Base-by-base conservation (phyloP, 768 basidiomycete genomes). In the Coprinellus aureogranulatus region DNA sequence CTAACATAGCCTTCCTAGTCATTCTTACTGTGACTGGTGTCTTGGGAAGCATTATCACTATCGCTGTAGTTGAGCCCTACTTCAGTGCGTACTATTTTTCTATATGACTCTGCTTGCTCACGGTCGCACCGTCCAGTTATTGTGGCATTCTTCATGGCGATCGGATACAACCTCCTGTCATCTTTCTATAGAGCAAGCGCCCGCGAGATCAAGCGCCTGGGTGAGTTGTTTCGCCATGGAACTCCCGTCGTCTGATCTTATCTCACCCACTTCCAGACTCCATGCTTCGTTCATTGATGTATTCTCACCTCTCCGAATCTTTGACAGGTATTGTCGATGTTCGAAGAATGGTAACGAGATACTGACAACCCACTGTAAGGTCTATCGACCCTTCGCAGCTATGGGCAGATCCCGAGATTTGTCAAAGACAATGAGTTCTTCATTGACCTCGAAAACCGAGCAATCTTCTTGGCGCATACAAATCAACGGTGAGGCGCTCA, bases 291-390 rank as follows among this genome's bases (percentile, higher is more conserved):
- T 89, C 87, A 2, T 72, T 87, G 10, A 77, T 92, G 9, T 92
- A 92, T 67, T 81, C 88, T 0, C 88, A 90, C 64, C 88, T 92
- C 65, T 82, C 87, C 0, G 90, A 92, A 68, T 88, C 86, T 1
- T 73, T 92, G 3, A 85, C 85, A n/a, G 64, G 89, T 74, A 55
- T 14, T 18, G 9, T 62, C n/a, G n/a, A n/a, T n/a, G n/a, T n/a
- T n/a, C n/a, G n/a, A n/a, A n/a, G n/a, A n/a, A n/a, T n/a, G n/a
- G n/a, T n/a, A n/a, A n/a, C n/a, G n/a, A n/a, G n/a, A 30, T 42
- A 12, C 16, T 51, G 28, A 40, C 22, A 41, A 16, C 49, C 40
- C 20, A 6, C 46, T 52, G 5, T 14, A 27, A 75, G 75, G 89
- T 16, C 73, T 86, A 27, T 77, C 84, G 0, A 90, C 87, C 4